These are phyloP conservation scores for Scutellaria barbata DNA, from an alignment of 257 asterid genomes.

Conservation along the genomic window DNA sequence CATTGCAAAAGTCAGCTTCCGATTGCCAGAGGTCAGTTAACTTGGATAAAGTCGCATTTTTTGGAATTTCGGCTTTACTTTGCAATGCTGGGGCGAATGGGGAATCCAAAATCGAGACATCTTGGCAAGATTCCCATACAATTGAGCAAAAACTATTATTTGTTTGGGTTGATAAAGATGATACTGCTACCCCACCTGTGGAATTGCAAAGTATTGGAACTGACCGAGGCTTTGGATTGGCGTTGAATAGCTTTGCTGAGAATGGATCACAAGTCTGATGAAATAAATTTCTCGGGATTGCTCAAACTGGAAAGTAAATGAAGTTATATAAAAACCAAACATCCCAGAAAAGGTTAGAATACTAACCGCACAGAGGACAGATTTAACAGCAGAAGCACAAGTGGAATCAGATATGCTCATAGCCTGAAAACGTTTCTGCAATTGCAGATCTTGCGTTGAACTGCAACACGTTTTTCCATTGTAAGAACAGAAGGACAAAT, in stretches of 20 bases:
- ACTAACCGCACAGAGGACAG: conserved; percentile 88
- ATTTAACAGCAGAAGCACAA: conserved; percentile 79
- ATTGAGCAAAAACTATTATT: conserved; percentile 64
- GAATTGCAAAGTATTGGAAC: conserved; percentile 84
- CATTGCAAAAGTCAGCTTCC: conserved; percentile 65
- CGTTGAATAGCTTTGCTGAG: conserved; percentile 71
- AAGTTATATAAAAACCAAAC: not conserved
- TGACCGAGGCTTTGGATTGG: conserved; percentile 47
- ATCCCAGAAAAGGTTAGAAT: not conserved
- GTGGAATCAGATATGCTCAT: conserved; percentile 75
- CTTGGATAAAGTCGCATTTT: conserved; percentile 53
- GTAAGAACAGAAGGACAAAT: conserved; percentile 72
- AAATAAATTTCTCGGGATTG: not conserved
- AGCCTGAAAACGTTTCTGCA: conserved; percentile 57
- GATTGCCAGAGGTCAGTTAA: conserved; percentile 88
- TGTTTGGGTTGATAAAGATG: conserved; percentile 45
- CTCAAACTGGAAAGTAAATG: not conserved
- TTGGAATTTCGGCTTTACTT: conserved; percentile 55
- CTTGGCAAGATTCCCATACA: conserved; percentile 77
- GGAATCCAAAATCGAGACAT: conserved; percentile 59
- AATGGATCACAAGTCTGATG: conserved; percentile 83
- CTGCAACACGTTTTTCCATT: conserved; percentile 77
- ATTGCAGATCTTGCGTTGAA: conserved; percentile 58
- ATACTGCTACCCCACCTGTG: conserved; percentile 43
- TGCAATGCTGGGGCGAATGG: conserved; percentile 83